phyloP scores from a whole-genome alignment of 75 land plant species.

The Pseudotsuga menziesii region DNA sequence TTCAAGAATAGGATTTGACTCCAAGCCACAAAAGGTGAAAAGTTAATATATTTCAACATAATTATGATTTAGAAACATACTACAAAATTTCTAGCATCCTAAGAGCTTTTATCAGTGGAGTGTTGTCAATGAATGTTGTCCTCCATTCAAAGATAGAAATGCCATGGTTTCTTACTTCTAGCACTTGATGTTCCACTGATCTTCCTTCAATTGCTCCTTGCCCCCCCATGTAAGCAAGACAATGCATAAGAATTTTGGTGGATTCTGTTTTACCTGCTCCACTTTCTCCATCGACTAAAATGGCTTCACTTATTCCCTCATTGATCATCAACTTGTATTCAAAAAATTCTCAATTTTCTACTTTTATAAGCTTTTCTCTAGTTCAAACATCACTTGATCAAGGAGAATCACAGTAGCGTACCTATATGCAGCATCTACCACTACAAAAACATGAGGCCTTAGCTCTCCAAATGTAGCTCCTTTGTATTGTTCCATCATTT shows the following conservation, averaged over 20 bases:
- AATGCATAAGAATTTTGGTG: constrained; percentile 88
- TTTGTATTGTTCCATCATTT: no score
- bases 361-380: no score
- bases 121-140: background rate
- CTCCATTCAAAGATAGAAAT: background rate
- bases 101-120: background rate
- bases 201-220: constrained; percentile 72
- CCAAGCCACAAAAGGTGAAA: constrained; percentile 15
- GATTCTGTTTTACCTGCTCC: constrained; percentile 95
- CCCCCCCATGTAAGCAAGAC: constrained; percentile 94
- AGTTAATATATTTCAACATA: background rate
- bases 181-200: constrained; percentile 87
- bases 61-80: background rate
- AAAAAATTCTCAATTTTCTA: no score
- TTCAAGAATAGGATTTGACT: constrained; percentile 95
- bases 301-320: constrained; percentile 78
- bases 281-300: constrained; percentile 92
- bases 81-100: background rate
- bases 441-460: no score
- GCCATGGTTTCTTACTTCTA: constrained; percentile 54
- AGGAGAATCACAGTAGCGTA: no score
- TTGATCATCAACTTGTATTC: no score
- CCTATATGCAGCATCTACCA: no score
- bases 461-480: no score
- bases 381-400: no score